Conservation (phyloP, 2,329 filamentous ascomycete genomes). For the Exophiala sideris region DNA sequence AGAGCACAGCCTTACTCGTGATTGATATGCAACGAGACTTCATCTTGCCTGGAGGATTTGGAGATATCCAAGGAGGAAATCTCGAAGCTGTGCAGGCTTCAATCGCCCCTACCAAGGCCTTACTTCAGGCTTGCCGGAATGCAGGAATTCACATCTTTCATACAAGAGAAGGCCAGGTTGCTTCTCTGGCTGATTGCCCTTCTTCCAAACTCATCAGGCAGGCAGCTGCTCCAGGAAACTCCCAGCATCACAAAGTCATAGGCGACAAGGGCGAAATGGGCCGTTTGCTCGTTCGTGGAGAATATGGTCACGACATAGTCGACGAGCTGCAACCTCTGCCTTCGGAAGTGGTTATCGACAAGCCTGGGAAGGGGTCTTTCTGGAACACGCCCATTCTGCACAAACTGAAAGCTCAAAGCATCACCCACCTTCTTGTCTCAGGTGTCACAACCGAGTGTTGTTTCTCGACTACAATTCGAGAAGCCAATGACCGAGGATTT, state of each 20-base stretch:
- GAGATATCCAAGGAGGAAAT: constrained; percentile 50
- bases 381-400: constrained; percentile 56
- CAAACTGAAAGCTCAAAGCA: constrained; percentile 51
- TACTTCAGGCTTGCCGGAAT: constrained; percentile 42
- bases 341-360: constrained; percentile 56
- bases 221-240: constrained; percentile 44
- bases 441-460: constrained; percentile 60
- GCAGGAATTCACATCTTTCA: constrained; percentile 48
- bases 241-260: constrained; percentile 46
- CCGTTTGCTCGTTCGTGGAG: constrained; percentile 51
- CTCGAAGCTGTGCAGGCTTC: constrained; percentile 39
- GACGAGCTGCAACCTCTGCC: constrained; percentile 52
- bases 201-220: constrained; percentile 51
- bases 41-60: constrained; percentile 49
- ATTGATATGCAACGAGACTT: constrained; percentile 55
- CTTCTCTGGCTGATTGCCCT: constrained; percentile 53
- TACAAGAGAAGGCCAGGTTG: constrained; percentile 49
- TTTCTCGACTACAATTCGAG: constrained; percentile 54
- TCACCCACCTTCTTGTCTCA: constrained; percentile 57
- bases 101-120: constrained; percentile 39
- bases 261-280: constrained; percentile 54
- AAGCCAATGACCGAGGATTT: constrained; percentile 60
- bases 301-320: constrained; percentile 55
- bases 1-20: constrained; percentile 48
- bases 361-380: constrained; percentile 58